These are phyloP conservation scores for Fagopyrum tataricum DNA, from an alignment of 148 eudicot genomes.

Conservation along the genomic window DNA sequence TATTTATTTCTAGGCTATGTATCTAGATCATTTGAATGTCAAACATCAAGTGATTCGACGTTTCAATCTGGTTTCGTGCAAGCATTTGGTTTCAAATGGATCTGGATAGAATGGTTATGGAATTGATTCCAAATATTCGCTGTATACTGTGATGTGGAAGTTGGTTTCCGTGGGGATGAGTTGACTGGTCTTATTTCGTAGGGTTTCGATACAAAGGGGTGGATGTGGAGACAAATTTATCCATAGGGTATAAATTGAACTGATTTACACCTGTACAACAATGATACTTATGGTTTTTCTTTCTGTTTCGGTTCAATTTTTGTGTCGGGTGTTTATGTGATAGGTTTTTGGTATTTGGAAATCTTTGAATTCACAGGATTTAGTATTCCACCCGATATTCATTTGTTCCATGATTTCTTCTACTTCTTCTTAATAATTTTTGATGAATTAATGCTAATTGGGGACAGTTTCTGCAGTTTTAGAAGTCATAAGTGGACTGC, in stretches of 20 bases:
- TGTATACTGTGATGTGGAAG: neutral
- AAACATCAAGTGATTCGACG: too few species aligned
- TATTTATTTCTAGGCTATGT: neutral
- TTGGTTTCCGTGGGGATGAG: neutral
- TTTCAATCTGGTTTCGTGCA: too few species aligned
- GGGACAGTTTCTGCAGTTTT: neutral
- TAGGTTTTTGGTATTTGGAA: neutral
- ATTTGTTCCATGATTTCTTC: neutral
- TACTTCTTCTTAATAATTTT: too few species aligned
- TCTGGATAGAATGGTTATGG: neutral
- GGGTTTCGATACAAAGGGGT: neutral
- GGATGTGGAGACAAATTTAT: neutral
- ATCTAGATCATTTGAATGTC: neutral
- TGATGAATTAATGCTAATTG: neutral
- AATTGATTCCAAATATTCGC: neutral
- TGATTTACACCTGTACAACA: neutral
- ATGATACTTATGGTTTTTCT: neutral
- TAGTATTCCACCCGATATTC: neutral
- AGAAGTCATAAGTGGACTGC: neutral
- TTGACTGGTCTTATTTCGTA: neutral
- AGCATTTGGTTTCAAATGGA: neutral
- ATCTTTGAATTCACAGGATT: neutral
- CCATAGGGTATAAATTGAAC: neutral
- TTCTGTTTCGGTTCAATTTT: neutral
- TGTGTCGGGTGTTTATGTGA: neutral